Evolutionary conservation across 805 yeast species (phyloP).

Genomic region (Nakazawaea ambrosiae): DNA sequence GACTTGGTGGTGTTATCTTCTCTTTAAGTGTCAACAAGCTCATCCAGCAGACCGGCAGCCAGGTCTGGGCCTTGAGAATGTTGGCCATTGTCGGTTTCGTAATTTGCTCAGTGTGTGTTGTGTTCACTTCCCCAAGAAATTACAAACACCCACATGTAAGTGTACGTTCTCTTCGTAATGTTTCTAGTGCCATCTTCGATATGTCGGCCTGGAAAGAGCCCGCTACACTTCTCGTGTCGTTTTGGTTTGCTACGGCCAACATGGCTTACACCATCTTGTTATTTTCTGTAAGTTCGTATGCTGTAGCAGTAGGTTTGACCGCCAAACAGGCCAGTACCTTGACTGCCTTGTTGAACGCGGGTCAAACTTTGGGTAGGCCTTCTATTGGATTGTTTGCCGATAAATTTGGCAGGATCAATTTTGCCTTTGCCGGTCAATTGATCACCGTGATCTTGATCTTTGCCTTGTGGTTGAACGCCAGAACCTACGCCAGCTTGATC

Average conservation of each 20-base stretch:
- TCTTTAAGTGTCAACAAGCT: slow-evolving; percentile 28
- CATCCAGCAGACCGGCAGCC: slow-evolving; percentile 29
- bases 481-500: slow-evolving; percentile 27
- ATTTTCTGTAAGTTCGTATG: slow-evolving; percentile 41
- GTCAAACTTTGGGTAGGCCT: slow-evolving; percentile 46
- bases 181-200: slow-evolving; percentile 29
- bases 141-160: slow-evolving; percentile 20
- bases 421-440: slow-evolving; percentile 27
- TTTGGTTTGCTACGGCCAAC: slow-evolving; percentile 29
- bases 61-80: slow-evolving; percentile 33
- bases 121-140: slow-evolving; percentile 39
- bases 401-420: slow-evolving; percentile 38
- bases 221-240: slow-evolving; percentile 25
- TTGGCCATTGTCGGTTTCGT: slow-evolving; percentile 32
- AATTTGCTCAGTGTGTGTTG: slow-evolving; percentile 29
- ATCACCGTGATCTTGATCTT: slow-evolving; percentile 29
- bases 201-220: slow-evolving; percentile 22
- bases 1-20: slow-evolving; percentile 33
- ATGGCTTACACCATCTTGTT: slow-evolving; percentile 37
- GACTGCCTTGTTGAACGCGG: slow-evolving; percentile 39
- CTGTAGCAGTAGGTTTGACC: slow-evolving; percentile 39
- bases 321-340: slow-evolving; percentile 34
- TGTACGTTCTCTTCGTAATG: slow-evolving; percentile 15
- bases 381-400: slow-evolving; percentile 38
- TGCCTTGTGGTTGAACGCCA: slow-evolving; percentile 36